Percentiles rank a stretch among this genome's conserved stretches.
Evolutionary conservation across 75 land plant genomes (phyloP).

Genomic region (Picea sitchensis): DNA sequence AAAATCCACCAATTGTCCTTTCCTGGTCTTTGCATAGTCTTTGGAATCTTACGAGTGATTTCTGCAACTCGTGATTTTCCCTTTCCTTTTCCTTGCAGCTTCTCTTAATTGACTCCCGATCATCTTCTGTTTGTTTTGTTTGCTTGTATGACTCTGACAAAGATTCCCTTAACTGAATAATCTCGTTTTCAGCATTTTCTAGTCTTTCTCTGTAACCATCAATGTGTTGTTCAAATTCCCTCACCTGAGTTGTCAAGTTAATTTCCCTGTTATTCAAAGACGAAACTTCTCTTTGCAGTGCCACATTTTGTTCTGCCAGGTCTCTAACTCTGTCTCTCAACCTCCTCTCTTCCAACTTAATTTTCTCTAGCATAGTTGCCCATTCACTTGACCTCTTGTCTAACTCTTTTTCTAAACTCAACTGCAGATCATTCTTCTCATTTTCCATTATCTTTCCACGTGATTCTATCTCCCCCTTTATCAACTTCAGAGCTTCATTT

Average conservation of each 20-base stretch:
- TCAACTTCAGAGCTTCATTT: conserved; percentile 35
- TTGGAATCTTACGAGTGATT: conserved; percentile 48
- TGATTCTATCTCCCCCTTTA: conserved; percentile 46
- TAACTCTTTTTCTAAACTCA: conserved; percentile 53
- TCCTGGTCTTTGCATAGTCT: conserved; percentile 80
- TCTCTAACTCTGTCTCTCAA: conserved; percentile 76
- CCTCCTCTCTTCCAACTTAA: conserved; percentile 65
- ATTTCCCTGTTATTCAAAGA: conserved; percentile 43
- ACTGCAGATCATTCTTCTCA: conserved; percentile 63
- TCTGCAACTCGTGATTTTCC: conserved; percentile 65
- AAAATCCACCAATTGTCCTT: conserved; percentile 70
- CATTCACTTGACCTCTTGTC: conserved; percentile 75
- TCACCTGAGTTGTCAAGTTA: conserved; percentile 19
- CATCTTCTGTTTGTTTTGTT: conserved; percentile 39
- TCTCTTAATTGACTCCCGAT: conserved; percentile 31
- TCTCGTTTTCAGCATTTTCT: conserved; percentile 31
- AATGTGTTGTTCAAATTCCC: conserved; percentile 25
- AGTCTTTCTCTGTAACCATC: conserved; percentile 24
- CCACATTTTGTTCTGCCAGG: conserved; percentile 85
- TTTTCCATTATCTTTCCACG: conserved; percentile 52
- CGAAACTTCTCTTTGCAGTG: conserved; percentile 78
- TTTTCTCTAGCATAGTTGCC: conserved; percentile 61
- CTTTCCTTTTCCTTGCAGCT: conserved; percentile 56
- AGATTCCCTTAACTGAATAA: conserved; percentile 32
- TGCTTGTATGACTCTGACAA: conserved; percentile 36